Conservation (phyloP, 148 eudicot species). For the Cornus florida region DNA sequence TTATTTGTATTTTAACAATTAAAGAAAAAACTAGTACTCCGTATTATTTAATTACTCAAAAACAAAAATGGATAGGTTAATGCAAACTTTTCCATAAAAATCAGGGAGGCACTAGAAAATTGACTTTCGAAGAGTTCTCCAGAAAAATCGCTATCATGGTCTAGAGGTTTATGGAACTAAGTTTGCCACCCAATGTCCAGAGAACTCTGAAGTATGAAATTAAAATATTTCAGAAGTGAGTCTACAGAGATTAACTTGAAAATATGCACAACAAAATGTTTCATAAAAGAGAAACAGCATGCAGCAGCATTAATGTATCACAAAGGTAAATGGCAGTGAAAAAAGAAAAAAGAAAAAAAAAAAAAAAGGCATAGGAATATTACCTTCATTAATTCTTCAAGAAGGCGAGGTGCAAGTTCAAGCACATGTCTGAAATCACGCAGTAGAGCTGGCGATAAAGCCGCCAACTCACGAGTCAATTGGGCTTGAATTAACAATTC, state of each 20-base stretch:
- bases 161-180: not conserved
- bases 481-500: slow-evolving; percentile 29
- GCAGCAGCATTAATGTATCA: not conserved
- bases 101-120: not conserved
- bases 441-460: slow-evolving; percentile 24
- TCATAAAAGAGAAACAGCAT: not conserved
- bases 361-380: not conserved
- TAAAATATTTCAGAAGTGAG: not conserved
- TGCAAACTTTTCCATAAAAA: slow-evolving; percentile 3
- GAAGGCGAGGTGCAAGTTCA: slow-evolving; percentile 34
- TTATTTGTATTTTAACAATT: not conserved
- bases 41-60: not conserved
- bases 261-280: not conserved
- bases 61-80: not conserved
- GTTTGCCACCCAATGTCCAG: not conserved
- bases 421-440: slow-evolving; percentile 27
- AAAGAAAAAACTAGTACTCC: not conserved
- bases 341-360: too few relatives aligned
- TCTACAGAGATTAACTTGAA: too few relatives aligned
- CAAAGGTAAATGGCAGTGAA: not conserved
- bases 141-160: not conserved
- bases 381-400: slow-evolving; percentile 43
- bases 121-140: not conserved
- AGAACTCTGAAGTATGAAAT: not conserved
- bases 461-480: slow-evolving; percentile 21